Evolutionary conservation across 257 asterid species (phyloP).

Genomic region (Datura wrightii): DNA sequence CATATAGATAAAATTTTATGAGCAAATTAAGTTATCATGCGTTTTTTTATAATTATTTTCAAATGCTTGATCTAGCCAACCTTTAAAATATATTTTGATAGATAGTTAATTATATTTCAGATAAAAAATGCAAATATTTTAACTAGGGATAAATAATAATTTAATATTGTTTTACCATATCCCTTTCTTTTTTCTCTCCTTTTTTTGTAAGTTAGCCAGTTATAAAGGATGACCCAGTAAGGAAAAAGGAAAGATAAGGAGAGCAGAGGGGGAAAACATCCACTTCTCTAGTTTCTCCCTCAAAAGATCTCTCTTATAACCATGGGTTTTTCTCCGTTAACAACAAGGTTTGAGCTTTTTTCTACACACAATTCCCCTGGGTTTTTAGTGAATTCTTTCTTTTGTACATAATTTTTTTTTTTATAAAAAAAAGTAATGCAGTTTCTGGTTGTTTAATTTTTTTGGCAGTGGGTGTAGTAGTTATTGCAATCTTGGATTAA

Average conservation of each 20-base stretch:
- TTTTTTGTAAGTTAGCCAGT: slow-evolving; percentile 8
- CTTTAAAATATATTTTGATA: too few species aligned
- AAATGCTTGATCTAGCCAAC: too few species aligned
- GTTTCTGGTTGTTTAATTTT: slow-evolving; percentile 34
- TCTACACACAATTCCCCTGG: too few species aligned
- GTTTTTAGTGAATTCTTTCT: background rate
- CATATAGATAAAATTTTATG: too few species aligned
- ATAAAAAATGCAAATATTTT: too few species aligned
- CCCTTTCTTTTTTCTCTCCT: too few species aligned
- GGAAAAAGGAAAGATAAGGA: slow-evolving; percentile 20
- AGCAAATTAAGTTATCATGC: too few species aligned
- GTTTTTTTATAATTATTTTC: too few species aligned
- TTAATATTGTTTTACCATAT: too few species aligned
- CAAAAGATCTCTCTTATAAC: background rate
- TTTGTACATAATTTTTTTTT: background rate
- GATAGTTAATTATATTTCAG: too few species aligned
- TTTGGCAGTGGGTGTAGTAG: slow-evolving; percentile 48
- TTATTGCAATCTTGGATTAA: slow-evolving; percentile 44
- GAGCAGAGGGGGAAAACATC: background rate
- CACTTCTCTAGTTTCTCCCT: background rate
- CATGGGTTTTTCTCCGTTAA: slow-evolving; percentile 57
- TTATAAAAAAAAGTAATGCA: slow-evolving; percentile 26
- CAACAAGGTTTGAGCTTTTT: slow-evolving; percentile 44
- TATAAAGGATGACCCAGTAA: background rate
- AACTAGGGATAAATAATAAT: too few species aligned